Conservation (phyloP, 495 filamentous ascomycete species). For the Trichoderma erinaceum region DNA sequence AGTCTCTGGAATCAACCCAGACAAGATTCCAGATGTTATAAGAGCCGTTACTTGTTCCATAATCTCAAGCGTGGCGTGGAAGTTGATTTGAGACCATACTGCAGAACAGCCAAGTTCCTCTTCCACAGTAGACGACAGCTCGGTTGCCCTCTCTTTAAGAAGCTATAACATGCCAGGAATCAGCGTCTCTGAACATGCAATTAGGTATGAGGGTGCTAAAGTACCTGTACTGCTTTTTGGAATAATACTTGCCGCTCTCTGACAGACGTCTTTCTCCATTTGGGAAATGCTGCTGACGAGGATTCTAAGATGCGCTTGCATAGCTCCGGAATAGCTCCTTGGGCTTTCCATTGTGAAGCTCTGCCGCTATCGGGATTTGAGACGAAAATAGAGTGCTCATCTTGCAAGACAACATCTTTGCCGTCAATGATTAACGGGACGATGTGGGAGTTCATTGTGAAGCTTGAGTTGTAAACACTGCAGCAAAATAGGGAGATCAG, state of each 20-base stretch:
- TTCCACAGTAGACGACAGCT: background rate
- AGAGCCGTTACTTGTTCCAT: constrained; percentile 1
- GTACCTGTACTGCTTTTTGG: background rate
- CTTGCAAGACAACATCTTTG: background rate
- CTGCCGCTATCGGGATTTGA: background rate
- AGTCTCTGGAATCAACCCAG: background rate
- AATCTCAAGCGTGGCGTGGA: background rate
- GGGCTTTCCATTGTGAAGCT: background rate
- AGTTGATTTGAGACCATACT: background rate
- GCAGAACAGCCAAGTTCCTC: background rate
- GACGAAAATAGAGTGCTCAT: background rate
- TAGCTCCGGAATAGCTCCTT: constrained; percentile 2
- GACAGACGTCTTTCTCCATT: constrained; percentile 2
- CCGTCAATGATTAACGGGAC: background rate
- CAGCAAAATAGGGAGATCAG: too few species aligned
- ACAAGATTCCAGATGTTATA: background rate
- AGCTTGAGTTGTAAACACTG: too few species aligned
- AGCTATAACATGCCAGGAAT: background rate
- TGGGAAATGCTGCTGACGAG: background rate
- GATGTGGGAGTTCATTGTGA: background rate
- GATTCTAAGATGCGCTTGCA: background rate
- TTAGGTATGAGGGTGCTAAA: too few species aligned
- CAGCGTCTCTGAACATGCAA: background rate
- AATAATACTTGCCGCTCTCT: background rate
- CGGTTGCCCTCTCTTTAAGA: background rate